Evolutionary conservation across 2,329 filamentous ascomycete genomes (phyloP).

Genomic region (Celoporthe dispersa): DNA sequence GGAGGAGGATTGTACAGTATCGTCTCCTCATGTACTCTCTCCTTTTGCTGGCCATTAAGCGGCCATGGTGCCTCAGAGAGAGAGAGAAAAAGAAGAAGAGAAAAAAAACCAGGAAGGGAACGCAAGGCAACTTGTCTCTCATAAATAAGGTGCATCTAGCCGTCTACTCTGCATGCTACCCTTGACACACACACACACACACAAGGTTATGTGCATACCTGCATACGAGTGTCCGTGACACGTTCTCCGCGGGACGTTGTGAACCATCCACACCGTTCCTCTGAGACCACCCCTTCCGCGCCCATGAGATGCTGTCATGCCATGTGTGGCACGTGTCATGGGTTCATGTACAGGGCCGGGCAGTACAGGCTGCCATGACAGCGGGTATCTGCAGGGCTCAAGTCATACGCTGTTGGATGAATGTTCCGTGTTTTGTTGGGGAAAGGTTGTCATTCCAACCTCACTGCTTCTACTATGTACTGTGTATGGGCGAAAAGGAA

Average conservation of each 20-base stretch:
- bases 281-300: not conserved
- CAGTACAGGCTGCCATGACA: slow-evolving; percentile 1
- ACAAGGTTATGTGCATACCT: slow-evolving; percentile 26
- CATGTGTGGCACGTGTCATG: not conserved
- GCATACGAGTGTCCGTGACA: slow-evolving; percentile 21
- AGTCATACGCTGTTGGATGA: not conserved
- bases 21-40: not conserved
- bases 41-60: not conserved
- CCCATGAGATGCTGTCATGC: slow-evolving; percentile 24
- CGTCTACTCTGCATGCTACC: not conserved
- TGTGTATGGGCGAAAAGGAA: not conserved
- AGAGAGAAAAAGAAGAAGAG: no score
- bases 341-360: not conserved
- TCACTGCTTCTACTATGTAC: not conserved
- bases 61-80: not conserved
- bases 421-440: not conserved
- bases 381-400: slow-evolving; percentile 11
- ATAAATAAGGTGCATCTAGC: slow-evolving; percentile 6
- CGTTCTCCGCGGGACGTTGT: slow-evolving; percentile 13
- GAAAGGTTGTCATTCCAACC: not conserved
- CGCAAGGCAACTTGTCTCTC: slow-evolving; percentile 12
- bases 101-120: not conserved
- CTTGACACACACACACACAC: not conserved
- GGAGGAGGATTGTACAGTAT: not conserved
- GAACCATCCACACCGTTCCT: not conserved